phyloP scores from a whole-genome alignment of 176 grass and related monocot genomes.

The Zoysia japonica region DNA sequence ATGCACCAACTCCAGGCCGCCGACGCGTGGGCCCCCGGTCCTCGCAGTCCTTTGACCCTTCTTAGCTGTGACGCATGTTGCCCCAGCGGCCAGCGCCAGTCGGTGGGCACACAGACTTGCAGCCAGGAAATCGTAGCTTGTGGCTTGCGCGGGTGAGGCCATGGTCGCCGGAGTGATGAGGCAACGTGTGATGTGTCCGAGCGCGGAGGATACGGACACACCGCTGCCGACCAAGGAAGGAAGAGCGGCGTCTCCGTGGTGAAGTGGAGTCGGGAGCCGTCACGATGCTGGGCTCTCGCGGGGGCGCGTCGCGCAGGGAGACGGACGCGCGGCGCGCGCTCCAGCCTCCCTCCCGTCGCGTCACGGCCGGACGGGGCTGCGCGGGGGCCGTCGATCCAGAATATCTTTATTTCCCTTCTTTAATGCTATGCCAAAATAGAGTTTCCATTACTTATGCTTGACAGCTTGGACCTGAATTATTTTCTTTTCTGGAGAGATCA shows the following conservation, averaged over 20 bases:
- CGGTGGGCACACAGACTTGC: neutral
- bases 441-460: neutral
- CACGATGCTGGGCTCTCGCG: neutral
- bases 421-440: neutral
- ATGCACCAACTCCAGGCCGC: conserved; percentile 12
- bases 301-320: neutral
- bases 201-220: too few species aligned
- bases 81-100: neutral
- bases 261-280: neutral
- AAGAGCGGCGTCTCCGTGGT: neutral
- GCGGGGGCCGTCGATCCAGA: neutral
- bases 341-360: too few species aligned
- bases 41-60: conserved; percentile 24
- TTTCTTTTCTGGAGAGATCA: neutral
- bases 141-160: too few species aligned
- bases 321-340: neutral
- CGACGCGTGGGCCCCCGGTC: neutral
- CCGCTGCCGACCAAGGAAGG: too few species aligned
- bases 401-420: neutral
- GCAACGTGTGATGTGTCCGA: too few species aligned
- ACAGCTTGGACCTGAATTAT: neutral
- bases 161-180: too few species aligned
- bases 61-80: conserved; percentile 48
- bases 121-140: neutral
- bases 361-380: neutral